phyloP scores from a whole-genome alignment of 1,139 yeast species.

The Scheffersomyces lignicola region DNA sequence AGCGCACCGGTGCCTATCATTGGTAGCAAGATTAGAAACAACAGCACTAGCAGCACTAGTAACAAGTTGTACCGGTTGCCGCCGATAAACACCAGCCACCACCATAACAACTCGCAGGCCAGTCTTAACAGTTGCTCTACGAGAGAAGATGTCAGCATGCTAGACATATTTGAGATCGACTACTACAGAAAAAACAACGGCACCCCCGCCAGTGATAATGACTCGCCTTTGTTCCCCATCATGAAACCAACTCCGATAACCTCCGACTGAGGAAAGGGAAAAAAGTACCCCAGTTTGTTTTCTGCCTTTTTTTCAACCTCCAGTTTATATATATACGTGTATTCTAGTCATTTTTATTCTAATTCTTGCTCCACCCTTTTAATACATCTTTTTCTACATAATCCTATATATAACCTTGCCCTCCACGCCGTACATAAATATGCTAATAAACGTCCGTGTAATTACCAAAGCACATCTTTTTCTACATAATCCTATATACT shows the following conservation, averaged over 20 bases:
- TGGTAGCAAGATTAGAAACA: not conserved
- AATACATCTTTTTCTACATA: too few species aligned
- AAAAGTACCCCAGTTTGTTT: too few species aligned
- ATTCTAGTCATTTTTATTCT: too few species aligned
- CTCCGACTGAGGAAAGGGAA: too few species aligned
- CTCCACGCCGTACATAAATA: too few species aligned
- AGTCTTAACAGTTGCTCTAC: constrained; percentile 26
- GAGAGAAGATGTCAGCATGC: constrained; percentile 12
- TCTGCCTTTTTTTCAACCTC: too few species aligned
- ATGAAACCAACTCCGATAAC: constrained; percentile 3
- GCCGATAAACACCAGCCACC: constrained; percentile 10
- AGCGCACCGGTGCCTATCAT: constrained; percentile 7
- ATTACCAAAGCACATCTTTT: too few species aligned
- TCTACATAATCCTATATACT: too few species aligned
- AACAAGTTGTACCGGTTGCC: constrained; percentile 1
- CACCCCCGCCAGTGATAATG: constrained; percentile 38
- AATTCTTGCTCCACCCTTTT: too few species aligned
- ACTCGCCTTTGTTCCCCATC: constrained; percentile 20
- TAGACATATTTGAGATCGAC: constrained; percentile 31
- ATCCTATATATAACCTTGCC: too few species aligned
- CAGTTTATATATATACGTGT: too few species aligned
- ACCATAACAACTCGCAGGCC: constrained; percentile 28
- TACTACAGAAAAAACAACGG: constrained; percentile 24
- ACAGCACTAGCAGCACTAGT: not conserved
- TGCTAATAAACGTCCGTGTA: too few species aligned